Evolutionary conservation across 1,284 basidiomycete species (phyloP).

Genomic region (Puccinia polysora): DNA sequence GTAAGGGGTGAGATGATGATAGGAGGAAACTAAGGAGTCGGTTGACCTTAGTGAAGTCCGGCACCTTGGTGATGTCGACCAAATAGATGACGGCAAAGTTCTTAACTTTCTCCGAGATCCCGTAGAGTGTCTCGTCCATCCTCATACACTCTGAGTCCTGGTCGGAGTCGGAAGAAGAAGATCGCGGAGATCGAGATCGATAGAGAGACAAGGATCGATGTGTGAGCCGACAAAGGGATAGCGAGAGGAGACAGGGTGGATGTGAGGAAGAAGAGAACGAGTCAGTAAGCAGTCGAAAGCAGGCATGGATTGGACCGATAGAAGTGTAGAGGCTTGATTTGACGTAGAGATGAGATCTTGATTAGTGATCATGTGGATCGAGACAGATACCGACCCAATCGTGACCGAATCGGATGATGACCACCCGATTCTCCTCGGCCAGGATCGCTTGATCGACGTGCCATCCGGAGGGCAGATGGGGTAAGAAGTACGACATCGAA

Average conservation of each 20-base stretch:
- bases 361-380: not conserved
- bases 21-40: constrained; percentile 46
- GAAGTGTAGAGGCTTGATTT: no score
- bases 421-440: constrained; percentile 53
- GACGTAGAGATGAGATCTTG: not conserved
- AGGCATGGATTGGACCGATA: no score
- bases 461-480: constrained; percentile 77
- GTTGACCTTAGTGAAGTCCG: constrained; percentile 94
- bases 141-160: constrained; percentile 89
- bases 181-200: not conserved
- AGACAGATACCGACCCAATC: constrained; percentile 46
- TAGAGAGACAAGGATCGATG: no score
- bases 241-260: no score
- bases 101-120: constrained; percentile 89
- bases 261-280: no score
- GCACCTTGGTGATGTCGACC: constrained; percentile 92
- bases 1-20: constrained; percentile 46
- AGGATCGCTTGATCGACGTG: constrained; percentile 52
- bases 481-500: constrained; percentile 68
- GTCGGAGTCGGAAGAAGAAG: not conserved
- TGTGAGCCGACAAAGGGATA: not conserved
- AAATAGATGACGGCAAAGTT: constrained; percentile 97
- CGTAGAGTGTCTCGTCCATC: constrained; percentile 96
- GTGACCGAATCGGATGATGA: constrained; percentile 53
- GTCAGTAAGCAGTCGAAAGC: no score